Base-by-base conservation (phyloP, 495 filamentous ascomycete species). In the Penicillium daleae region DNA sequence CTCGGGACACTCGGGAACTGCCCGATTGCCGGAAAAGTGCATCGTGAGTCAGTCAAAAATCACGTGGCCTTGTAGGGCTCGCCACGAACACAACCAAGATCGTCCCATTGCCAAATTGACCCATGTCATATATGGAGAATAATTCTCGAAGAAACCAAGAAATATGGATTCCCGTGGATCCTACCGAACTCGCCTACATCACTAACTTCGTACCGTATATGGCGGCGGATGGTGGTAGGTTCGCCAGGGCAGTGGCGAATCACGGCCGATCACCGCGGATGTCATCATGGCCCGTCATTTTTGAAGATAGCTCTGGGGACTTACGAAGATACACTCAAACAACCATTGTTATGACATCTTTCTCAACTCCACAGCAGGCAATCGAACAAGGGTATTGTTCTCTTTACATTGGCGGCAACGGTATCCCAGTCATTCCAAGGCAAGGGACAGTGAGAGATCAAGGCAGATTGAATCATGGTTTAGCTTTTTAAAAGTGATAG, bases 201-300 rank as follows among this genome's bases (percentile, higher is more conserved):
- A 44, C 10, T 24, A 46, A 46, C 10, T 12, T 46, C 40, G n/a
- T 46, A 24, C 21, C 21, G 12, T 46, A 8, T 46, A 46, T 12
- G 19, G 17, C 19, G 3, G 40, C 37, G 29, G 40, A 3, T 12
- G 56, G 17, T n/a, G 53, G 12, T n/a, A 33, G 35, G 6, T 3
- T 10, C 29, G n/a, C 22, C 21, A 44, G 35, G 26, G 7, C 39
- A 27, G 63, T 65, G 63, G 63, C 63, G 48, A 65, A 57, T 39
- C 12, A 37, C 27, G 31, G 58, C 57, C 53, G 53, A 58, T 58
- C 46, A 4, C 39, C 15, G 9, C 21, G 42, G n/a, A 32, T 65
- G 61, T 65, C 58, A 65, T 65, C 63, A 65, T 65, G 31, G 19
- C 4, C 27, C 55, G 46, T 65, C 63, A 65, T 53, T 5, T 52